These are phyloP conservation scores for Quercus glauca DNA, from an alignment of 306 rosid species.

Conservation along the genomic window DNA sequence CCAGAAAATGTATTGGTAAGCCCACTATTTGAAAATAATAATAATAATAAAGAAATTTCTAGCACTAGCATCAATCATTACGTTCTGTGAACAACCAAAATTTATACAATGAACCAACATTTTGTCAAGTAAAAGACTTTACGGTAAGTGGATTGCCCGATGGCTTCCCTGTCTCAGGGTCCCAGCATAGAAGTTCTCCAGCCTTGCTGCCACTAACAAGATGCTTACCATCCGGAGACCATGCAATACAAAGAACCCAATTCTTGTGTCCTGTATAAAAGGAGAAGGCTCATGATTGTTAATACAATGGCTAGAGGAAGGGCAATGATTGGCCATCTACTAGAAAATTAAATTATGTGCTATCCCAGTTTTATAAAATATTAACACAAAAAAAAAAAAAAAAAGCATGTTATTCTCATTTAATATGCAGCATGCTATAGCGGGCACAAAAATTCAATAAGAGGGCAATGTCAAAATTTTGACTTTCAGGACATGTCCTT, in stretches of 20 bases:
- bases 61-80: neutral
- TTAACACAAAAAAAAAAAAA: neutral
- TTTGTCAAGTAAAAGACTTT: conserved; percentile 23
- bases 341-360: neutral
- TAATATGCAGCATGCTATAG: neutral
- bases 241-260: conserved; percentile 92
- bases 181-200: conserved; percentile 91
- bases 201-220: conserved; percentile 95
- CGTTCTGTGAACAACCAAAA: neutral
- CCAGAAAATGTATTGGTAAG: neutral
- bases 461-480: neutral
- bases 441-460: neutral
- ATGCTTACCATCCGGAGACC: conserved; percentile 94
- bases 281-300: neutral
- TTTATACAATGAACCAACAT: neutral
- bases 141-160: conserved; percentile 65
- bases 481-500: neutral
- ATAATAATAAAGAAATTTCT: neutral
- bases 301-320: conserved; percentile 1
- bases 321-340: neutral
- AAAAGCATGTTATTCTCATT: neutral
- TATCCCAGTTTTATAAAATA: neutral
- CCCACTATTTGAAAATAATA: neutral
- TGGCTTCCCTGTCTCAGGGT: conserved; percentile 84
- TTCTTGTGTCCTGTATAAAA: conserved; percentile 72